A percentile compares a stretch with the other conserved stretches of the same genome.
phyloP scores from a whole-genome alignment of 495 filamentous ascomycete genomes.

The Talaromyces borbonicus region DNA sequence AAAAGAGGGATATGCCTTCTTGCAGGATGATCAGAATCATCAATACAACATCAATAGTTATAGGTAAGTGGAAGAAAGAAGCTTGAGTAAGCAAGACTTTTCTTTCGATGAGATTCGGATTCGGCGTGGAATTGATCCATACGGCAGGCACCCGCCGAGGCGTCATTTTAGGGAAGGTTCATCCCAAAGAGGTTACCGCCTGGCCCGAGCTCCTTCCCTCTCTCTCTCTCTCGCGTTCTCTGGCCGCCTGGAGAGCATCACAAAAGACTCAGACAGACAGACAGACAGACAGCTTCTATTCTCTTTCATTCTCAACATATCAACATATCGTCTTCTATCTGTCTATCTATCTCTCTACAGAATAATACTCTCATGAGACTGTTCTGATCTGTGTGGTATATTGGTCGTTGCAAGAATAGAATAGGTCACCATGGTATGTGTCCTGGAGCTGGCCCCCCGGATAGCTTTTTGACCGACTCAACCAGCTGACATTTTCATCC shows the following conservation, averaged over 20 bases:
- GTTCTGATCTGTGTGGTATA: background rate
- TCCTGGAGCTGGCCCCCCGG: background rate
- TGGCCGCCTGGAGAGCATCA: slow-evolving; percentile 13
- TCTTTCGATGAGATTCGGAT: slow-evolving; percentile 7
- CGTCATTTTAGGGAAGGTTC: slow-evolving; percentile 27
- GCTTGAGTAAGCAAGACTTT: slow-evolving; percentile 1
- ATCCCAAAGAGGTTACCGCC: slow-evolving; percentile 1
- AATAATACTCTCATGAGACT: background rate
- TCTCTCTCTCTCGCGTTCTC: slow-evolving; percentile 1
- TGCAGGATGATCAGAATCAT: background rate
- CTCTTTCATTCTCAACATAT: background rate
- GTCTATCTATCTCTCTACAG: too few species aligned
- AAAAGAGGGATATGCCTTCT: background rate
- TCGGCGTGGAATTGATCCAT: background rate
- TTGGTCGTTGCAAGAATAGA: background rate
- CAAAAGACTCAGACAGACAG: too few species aligned
- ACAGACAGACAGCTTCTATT: too few species aligned
- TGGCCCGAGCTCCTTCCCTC: slow-evolving; percentile 7
- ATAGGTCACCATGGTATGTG: slow-evolving; percentile 7
- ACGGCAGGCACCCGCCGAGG: slow-evolving; percentile 34
- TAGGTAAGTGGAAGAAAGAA: background rate
- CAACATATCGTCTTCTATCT: too few species aligned
- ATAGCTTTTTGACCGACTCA: background rate
- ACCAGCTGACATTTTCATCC: slow-evolving; percentile 11
- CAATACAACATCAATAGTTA: background rate